A percentile compares a stretch with the other conserved stretches of the same genome.
Conservation (phyloP, 306 rosid species). For the Trifolium subterraneum region DNA sequence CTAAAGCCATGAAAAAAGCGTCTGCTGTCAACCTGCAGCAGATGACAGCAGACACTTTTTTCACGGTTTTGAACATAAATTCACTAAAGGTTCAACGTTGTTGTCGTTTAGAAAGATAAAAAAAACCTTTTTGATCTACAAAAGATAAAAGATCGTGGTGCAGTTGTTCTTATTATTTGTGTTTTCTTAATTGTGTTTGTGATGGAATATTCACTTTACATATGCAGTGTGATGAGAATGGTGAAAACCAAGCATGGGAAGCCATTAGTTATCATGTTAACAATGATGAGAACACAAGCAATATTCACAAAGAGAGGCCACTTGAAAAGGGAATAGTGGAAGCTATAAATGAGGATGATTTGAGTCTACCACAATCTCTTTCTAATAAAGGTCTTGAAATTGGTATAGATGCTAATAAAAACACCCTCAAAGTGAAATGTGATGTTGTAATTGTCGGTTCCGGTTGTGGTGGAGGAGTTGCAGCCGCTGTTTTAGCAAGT, state of each 20-base stretch:
- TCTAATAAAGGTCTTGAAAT: constrained; percentile 61
- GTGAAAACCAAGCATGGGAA: constrained; percentile 72
- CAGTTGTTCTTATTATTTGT: no score
- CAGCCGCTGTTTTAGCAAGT: constrained; percentile 74
- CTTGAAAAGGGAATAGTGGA: constrained; percentile 76
- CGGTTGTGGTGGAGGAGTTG: constrained; percentile 94
- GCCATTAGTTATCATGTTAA: constrained; percentile 73
- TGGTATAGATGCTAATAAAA: constrained; percentile 38
- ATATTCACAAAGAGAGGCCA: constrained; percentile 42
- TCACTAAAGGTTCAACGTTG: no score
- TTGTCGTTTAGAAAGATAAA: no score
- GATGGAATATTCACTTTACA: constrained; percentile 11
- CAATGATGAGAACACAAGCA: constrained; percentile 38
- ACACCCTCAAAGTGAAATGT: constrained; percentile 60
- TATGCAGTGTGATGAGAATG: constrained; percentile 70
- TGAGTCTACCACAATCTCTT: constrained; percentile 56
- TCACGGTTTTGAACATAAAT: no score
- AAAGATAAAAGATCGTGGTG: no score
- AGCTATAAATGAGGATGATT: constrained; percentile 52
- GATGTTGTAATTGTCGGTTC: constrained; percentile 82
- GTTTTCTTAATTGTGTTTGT: constrained; percentile 7
- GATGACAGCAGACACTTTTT: no score
- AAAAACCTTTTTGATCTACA: no score
- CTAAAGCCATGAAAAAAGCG: no score
- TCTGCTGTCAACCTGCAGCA: no score